Evolutionary conservation across 2,329 filamentous ascomycete species (phyloP).

Genomic region (Acarospora socialis): DNA sequence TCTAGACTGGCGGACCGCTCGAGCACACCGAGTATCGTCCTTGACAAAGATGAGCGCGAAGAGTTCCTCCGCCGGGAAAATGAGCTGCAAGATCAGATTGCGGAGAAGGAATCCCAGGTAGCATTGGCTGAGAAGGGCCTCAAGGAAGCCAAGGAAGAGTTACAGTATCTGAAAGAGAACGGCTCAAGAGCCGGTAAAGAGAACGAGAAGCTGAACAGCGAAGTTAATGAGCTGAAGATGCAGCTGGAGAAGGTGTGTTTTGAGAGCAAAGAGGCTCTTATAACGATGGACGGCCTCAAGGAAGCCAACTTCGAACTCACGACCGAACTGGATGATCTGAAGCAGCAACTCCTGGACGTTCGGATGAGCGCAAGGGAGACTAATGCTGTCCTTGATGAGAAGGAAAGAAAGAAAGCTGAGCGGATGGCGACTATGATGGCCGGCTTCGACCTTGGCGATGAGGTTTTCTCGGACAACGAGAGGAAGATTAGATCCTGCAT

Average conservation of each 20-base stretch:
- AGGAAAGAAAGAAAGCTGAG: constrained; percentile 96
- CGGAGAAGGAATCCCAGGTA: constrained; percentile 78
- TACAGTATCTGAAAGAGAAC: constrained; percentile 72
- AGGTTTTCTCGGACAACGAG: constrained; percentile 90
- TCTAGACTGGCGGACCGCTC: constrained; percentile 64
- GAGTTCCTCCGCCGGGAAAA: constrained; percentile 93
- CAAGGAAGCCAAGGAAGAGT: constrained; percentile 72
- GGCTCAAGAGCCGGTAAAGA: constrained; percentile 71
- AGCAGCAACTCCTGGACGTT: constrained; percentile 88
- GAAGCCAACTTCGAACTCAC: constrained; percentile 92
- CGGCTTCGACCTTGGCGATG: constrained; percentile 83
- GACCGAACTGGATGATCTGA: constrained; percentile 80
- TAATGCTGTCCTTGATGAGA: constrained; percentile 78
- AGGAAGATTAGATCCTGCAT: constrained; percentile 71
- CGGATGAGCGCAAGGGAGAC: constrained; percentile 96
- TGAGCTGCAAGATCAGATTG: constrained; percentile 89
- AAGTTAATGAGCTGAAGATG: constrained; percentile 91
- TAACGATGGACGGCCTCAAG: constrained; percentile 95
- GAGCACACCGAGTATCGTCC: constrained; percentile 69
- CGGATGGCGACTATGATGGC: constrained; percentile 99
- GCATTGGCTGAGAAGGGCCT: constrained; percentile 66
- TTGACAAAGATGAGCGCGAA: constrained; percentile 94
- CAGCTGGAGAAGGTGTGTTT: constrained; percentile 90
- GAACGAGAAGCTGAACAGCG: constrained; percentile 72
- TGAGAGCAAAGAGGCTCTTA: constrained; percentile 90